Percentiles rank a stretch among this genome's conserved stretches.
These are phyloP conservation scores for Chlamydomonas sp. DNA, from an alignment of 139 green algal species.

Conservation along the genomic window DNA sequence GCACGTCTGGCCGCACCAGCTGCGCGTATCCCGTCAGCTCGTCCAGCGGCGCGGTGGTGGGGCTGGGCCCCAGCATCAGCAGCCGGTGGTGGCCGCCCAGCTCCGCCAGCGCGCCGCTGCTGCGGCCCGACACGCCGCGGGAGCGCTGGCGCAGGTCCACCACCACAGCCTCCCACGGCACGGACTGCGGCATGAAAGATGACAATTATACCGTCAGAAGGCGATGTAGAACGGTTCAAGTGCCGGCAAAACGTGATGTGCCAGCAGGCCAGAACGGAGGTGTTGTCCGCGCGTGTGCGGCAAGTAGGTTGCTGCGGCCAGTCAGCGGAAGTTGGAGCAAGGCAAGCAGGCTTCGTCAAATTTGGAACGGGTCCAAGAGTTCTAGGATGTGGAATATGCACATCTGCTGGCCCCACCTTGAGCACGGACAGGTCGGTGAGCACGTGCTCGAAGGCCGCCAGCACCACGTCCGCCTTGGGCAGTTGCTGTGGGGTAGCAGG, in stretches of 20 bases:
- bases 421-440: constrained; percentile 60
- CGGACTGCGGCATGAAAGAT: constrained; percentile 3
- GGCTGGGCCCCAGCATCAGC: constrained; percentile 50
- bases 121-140: background rate
- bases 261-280: no score
- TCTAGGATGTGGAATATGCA: background rate
- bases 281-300: no score
- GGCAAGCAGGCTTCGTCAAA: background rate
- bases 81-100: constrained; percentile 53
- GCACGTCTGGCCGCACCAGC: constrained; percentile 34
- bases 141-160: constrained; percentile 76
- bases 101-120: constrained; percentile 16
- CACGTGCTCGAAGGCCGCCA: constrained; percentile 76
- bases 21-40: constrained; percentile 4
- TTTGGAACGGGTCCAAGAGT: background rate
- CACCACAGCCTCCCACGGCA: constrained; percentile 76
- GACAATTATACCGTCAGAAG: background rate
- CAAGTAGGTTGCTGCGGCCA: no score
- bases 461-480: constrained; percentile 79
- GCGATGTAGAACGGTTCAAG: no score
- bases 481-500: constrained; percentile 34
- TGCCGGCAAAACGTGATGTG: no score
- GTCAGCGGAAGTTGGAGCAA: background rate
- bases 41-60: constrained; percentile 5
- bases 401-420: constrained; percentile 16